phyloP scores from a whole-genome alignment of 305 asterid genomes.

The Solanum chacoense region DNA sequence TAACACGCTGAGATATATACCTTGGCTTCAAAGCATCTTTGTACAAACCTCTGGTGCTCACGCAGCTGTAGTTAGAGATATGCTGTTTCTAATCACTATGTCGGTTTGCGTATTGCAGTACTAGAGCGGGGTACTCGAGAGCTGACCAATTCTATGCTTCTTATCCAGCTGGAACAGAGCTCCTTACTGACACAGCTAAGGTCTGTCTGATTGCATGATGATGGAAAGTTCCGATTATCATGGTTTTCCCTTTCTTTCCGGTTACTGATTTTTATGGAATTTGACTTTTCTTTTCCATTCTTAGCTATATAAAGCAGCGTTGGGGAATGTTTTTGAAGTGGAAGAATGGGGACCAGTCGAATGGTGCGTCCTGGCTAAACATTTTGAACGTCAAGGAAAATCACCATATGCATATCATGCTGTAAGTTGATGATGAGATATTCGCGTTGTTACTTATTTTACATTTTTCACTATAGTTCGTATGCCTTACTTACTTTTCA shows the following conservation, averaged over 20 bases:
- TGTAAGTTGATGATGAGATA: constrained; percentile 42
- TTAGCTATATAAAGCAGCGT: constrained; percentile 81
- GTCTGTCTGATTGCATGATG: constrained; percentile 15
- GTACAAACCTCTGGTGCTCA: neutral
- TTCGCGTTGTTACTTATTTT: neutral
- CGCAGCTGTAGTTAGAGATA: neutral
- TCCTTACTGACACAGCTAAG: constrained; percentile 72
- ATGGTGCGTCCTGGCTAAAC: constrained; percentile 85
- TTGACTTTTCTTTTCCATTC: neutral
- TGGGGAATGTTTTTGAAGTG: constrained; percentile 77
- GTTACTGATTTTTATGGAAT: neutral
- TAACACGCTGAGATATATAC: neutral
- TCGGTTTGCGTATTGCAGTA: constrained; percentile 35
- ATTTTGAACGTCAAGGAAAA: constrained; percentile 92
- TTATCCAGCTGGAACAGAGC: constrained; percentile 87
- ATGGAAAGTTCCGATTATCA: neutral
- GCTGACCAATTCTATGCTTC: constrained; percentile 92
- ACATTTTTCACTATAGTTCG: neutral
- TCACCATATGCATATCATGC: constrained; percentile 93
- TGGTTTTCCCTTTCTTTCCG: neutral
- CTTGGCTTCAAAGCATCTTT: neutral
- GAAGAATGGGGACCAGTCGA: constrained; percentile 98
- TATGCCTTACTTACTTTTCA: neutral
- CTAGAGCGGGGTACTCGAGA: constrained; percentile 84
- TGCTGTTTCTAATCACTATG: neutral